A percentile compares a stretch with the other conserved stretches of the same genome.
Conservation (phyloP, 352 stramenopile genomes). For the Phytophthora idaei region DNA sequence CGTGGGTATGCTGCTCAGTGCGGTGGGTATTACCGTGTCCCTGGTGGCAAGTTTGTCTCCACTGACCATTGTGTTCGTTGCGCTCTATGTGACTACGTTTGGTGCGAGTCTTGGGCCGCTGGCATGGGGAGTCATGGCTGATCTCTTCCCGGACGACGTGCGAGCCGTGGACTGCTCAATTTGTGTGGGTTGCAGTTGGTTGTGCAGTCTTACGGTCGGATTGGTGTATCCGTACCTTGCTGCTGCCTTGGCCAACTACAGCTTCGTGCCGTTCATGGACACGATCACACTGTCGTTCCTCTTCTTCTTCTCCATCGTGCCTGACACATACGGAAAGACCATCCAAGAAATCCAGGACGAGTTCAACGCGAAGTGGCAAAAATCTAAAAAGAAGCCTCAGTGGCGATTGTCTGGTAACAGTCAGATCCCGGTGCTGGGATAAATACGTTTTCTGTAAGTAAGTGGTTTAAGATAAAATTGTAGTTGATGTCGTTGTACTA, state of each 20-base stretch:
- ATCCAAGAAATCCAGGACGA: conserved; percentile 63
- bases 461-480: conserved; percentile 12
- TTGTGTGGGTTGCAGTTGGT: conserved; percentile 54
- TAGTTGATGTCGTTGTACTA: conserved; percentile 1
- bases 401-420: conserved; percentile 21
- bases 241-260: conserved; percentile 42
- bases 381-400: conserved; percentile 13
- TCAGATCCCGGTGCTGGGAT: conserved; percentile 26
- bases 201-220: conserved; percentile 53
- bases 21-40: conserved; percentile 51
- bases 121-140: conserved; percentile 50
- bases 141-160: conserved; percentile 62
- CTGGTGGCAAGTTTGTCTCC: conserved; percentile 27
- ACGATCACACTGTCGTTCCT: conserved; percentile 48
- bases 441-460: conserved; percentile 7
- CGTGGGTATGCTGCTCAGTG: conserved; percentile 49
- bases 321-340: conserved; percentile 69
- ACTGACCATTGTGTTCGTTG: conserved; percentile 55
- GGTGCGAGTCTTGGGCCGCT: conserved; percentile 54
- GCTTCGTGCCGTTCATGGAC: conserved; percentile 61
- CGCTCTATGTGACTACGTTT: conserved; percentile 53
- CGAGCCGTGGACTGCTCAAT: conserved; percentile 47
- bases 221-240: conserved; percentile 62
- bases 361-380: conserved; percentile 36
- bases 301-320: conserved; percentile 51